Conservation (phyloP, 768 basidiomycete species). For the Suillus sp. region DNA sequence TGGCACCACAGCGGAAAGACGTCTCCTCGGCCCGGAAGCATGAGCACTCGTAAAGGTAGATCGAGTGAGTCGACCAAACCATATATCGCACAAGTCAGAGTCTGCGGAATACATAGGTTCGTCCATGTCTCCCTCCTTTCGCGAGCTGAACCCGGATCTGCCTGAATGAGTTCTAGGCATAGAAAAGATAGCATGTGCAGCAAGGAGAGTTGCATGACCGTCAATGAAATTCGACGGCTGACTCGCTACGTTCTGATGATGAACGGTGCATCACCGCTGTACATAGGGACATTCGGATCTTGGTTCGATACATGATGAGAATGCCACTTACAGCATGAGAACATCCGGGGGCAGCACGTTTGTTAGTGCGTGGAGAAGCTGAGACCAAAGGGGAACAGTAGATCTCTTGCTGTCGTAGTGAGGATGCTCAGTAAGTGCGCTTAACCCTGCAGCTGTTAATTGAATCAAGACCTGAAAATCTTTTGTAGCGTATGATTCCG, state of each 20-base stretch:
- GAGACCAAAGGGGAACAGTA: slow-evolving; percentile 3
- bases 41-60: no score
- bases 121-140: background rate
- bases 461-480: background rate
- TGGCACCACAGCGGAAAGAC: background rate
- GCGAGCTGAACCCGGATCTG: background rate
- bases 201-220: background rate
- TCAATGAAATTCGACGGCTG: background rate
- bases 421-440: background rate
- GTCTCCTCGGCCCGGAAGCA: background rate
- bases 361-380: background rate
- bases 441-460: background rate
- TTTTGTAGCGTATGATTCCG: background rate
- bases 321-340: background rate
- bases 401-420: background rate
- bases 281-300: background rate
- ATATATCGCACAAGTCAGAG: no score
- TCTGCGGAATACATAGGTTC: background rate
- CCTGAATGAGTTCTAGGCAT: background rate
- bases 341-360: background rate
- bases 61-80: no score
- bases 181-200: background rate
- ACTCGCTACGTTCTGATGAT: background rate
- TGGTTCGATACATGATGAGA: background rate
- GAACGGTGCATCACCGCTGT: background rate